These are phyloP conservation scores for Penicillium sp. DNA, from an alignment of 2,329 filamentous ascomycete genomes.

Conservation along the genomic window DNA sequence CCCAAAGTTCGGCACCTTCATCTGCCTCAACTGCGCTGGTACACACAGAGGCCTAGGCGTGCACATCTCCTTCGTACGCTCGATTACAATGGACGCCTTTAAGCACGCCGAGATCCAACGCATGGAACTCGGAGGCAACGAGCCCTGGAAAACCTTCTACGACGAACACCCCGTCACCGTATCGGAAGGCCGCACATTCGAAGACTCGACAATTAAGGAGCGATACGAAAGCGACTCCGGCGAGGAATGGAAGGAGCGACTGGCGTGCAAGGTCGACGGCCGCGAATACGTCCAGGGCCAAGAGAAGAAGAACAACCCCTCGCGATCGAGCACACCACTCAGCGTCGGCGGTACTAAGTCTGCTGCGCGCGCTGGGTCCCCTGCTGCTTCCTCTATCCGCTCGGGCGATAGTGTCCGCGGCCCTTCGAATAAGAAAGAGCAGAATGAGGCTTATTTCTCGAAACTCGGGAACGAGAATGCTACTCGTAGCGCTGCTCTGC, in stretches of 20 bases:
- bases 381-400: slow-evolving; percentile 24
- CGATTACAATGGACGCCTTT: slow-evolving; percentile 98
- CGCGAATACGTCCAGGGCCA: slow-evolving; percentile 78
- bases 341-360: slow-evolving; percentile 1
- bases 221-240: slow-evolving; percentile 86
- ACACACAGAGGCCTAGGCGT: slow-evolving; percentile 93
- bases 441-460: slow-evolving; percentile 89
- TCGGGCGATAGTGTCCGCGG: slow-evolving; percentile 27
- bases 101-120: slow-evolving; percentile 89
- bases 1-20: slow-evolving; percentile 97
- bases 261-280: slow-evolving; percentile 85
- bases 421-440: slow-evolving; percentile 58
- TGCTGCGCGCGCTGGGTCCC: slow-evolving; percentile 21
- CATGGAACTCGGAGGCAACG: slow-evolving; percentile 91
- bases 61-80: slow-evolving; percentile 97
- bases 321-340: slow-evolving; percentile 25
- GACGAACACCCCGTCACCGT: slow-evolving; percentile 69
- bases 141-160: slow-evolving; percentile 84
- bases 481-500: slow-evolving; percentile 68
- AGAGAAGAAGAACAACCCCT: slow-evolving; percentile 53
- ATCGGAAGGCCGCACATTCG: slow-evolving; percentile 71
- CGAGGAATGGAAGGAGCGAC: slow-evolving; percentile 91
- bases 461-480: slow-evolving; percentile 83
- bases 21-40: slow-evolving; percentile 94
- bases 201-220: slow-evolving; percentile 86